phyloP scores from a whole-genome alignment of 768 basidiomycete species.

The Hygrocybe punicea region DNA sequence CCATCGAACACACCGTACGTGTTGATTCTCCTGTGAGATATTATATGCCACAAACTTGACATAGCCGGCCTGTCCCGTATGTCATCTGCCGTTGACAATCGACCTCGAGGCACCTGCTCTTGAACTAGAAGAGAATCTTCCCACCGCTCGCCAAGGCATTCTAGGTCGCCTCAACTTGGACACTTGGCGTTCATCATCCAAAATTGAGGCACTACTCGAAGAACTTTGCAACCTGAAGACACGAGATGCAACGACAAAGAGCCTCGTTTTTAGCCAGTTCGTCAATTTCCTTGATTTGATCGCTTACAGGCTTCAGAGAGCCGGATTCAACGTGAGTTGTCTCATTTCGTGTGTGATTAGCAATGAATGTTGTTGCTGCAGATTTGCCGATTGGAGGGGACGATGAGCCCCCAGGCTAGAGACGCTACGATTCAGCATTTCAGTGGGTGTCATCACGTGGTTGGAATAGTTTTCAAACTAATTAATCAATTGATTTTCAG shows the following conservation, averaged over 20 bases:
- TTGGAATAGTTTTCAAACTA: neutral
- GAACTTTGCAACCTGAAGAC: constrained; percentile 81
- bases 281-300: constrained; percentile 92
- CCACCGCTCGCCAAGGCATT: constrained; percentile 77
- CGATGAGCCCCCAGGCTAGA: constrained; percentile 94
- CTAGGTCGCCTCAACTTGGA: constrained; percentile 85
- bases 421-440: constrained; percentile 94
- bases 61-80: constrained; percentile 91
- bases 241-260: constrained; percentile 90
- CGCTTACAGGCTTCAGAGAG: constrained; percentile 85
- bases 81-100: constrained; percentile 87
- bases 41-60: neutral
- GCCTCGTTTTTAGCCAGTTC: constrained; percentile 95
- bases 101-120: constrained; percentile 93
- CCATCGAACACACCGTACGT: constrained; percentile 61
- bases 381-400: constrained; percentile 93
- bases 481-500: constrained; percentile 34
- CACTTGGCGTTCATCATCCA: constrained; percentile 92
- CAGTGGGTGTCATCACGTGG: constrained; percentile 49
- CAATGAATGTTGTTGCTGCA: constrained; percentile 25
- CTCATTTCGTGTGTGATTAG: neutral
- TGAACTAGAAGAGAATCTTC: constrained; percentile 64
- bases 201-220: constrained; percentile 94
- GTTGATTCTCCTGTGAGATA: neutral
- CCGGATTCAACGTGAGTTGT: constrained; percentile 76